Conservation (phyloP, 208 protist species). For the Crithidia sp. region DNA sequence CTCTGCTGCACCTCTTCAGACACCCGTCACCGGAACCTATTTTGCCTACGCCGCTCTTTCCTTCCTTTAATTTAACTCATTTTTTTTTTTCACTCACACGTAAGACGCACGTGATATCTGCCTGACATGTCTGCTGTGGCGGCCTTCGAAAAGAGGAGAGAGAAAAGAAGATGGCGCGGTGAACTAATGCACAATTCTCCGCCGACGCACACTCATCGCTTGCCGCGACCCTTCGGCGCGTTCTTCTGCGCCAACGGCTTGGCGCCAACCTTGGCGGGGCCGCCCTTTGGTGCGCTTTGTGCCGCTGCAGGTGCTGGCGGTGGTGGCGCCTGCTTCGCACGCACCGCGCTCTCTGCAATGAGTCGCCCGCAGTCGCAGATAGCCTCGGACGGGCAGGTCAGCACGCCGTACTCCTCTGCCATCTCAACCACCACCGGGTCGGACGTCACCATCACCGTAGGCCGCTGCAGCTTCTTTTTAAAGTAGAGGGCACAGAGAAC, state of each 20-base stretch:
- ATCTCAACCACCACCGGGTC: slow-evolving; percentile 8
- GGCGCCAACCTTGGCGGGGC: neutral
- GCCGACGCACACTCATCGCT: neutral
- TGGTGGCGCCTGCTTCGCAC: neutral
- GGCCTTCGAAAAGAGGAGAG: neutral
- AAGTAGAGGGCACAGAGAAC: slow-evolving; percentile 39
- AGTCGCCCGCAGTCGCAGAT: slow-evolving; percentile 15
- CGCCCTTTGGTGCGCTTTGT: neutral
- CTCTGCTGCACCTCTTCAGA: too few relatives aligned
- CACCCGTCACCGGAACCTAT: too few relatives aligned
- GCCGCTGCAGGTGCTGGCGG: neutral
- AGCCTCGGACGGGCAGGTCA: slow-evolving; percentile 4
- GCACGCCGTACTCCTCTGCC: slow-evolving; percentile 3
- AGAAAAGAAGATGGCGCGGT: neutral
- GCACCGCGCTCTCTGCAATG: neutral
- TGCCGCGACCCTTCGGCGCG: neutral
- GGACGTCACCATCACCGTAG: slow-evolving; percentile 8
- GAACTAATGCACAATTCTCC: neutral
- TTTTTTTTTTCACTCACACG: too few relatives aligned
- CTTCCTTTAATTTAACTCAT: too few relatives aligned
- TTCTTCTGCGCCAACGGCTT: neutral
- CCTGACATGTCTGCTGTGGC: too few relatives aligned
- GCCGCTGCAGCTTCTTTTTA: neutral
- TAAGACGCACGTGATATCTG: too few relatives aligned
- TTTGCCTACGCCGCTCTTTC: too few relatives aligned